Conservation (phyloP, 2,329 filamentous ascomycete genomes). For the Pestalotiopsis fici region DNA sequence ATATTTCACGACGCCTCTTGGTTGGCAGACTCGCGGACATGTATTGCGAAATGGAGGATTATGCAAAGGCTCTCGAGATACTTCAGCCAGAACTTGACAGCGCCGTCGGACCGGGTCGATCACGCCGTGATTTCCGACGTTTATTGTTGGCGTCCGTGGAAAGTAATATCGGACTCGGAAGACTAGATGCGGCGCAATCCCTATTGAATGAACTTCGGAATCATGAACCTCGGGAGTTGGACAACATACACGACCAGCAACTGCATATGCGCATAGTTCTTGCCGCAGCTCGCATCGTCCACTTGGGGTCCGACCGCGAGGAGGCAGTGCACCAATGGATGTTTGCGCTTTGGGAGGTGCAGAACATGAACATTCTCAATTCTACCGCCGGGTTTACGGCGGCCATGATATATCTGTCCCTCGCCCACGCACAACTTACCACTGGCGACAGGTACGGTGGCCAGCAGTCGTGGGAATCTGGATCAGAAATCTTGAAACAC, state of each 20-base stretch:
- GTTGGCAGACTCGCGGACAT: slow-evolving; percentile 28
- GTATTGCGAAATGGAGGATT: slow-evolving; percentile 29
- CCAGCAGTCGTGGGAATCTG: slow-evolving; percentile 19
- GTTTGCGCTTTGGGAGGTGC: slow-evolving; percentile 16
- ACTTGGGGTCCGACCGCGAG: slow-evolving; percentile 13
- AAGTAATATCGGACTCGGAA: not conserved
- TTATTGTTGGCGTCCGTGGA: slow-evolving; percentile 19
- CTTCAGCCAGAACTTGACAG: slow-evolving; percentile 22
- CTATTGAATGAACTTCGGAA: slow-evolving; percentile 16
- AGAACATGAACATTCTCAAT: slow-evolving; percentile 21
- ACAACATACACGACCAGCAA: slow-evolving; percentile 32
- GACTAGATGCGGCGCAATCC: not conserved
- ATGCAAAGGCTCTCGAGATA: slow-evolving; percentile 18
- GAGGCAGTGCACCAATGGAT: slow-evolving; percentile 23
- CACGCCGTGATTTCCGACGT: slow-evolving; percentile 22
- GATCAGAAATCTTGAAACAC: slow-evolving; percentile 11
- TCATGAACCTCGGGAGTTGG: slow-evolving; percentile 21
- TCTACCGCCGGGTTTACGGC: slow-evolving; percentile 22
- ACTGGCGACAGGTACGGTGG: slow-evolving; percentile 17
- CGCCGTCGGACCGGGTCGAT: slow-evolving; percentile 13
- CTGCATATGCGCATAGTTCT: slow-evolving; percentile 30
- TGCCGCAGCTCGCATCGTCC: slow-evolving; percentile 22
- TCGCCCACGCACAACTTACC: slow-evolving; percentile 27
- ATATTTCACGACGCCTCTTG: slow-evolving; percentile 25
- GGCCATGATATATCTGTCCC: slow-evolving; percentile 27